Percentiles rank a stretch among this genome's conserved stretches.
Conservation (phyloP, 2,329 filamentous ascomycete species). For the Ceratocystis lukuohia region DNA sequence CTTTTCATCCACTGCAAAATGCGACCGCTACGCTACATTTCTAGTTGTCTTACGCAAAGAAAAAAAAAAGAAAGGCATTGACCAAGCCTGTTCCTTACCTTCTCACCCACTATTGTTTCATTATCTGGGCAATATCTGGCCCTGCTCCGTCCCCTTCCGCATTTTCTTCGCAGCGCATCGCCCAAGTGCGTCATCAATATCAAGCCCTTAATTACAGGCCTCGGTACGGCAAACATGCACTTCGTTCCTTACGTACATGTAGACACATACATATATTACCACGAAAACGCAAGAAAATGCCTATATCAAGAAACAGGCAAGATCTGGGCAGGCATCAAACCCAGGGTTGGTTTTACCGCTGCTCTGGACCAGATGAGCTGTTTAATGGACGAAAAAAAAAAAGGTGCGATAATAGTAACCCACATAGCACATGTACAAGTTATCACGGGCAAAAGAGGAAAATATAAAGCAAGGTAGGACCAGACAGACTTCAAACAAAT, state of each 20-base stretch:
- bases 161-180: not conserved
- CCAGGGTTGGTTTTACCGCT: not conserved
- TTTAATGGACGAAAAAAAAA: not conserved
- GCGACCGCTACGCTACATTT: no score
- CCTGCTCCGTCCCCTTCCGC: no score
- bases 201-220: not conserved
- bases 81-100: conserved; percentile 3
- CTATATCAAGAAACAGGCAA: not conserved
- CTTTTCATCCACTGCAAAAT: no score
- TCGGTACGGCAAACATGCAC: no score
- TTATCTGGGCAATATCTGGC: no score
- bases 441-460: not conserved
- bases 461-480: not conserved
- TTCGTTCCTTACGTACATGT: not conserved
- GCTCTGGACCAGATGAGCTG: not conserved
- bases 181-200: not conserved
- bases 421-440: not conserved
- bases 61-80: not conserved
- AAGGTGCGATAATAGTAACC: not conserved
- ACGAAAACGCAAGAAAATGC: not conserved
- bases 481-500: no score
- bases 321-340: not conserved
- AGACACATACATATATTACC: not conserved
- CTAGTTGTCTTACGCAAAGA: no score
- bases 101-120: not conserved